Percentiles rank a stretch among this genome's conserved stretches.
These are phyloP conservation scores for Edaphochlamys debaryana DNA, from an alignment of 139 green algal species.

Conservation along the genomic window DNA sequence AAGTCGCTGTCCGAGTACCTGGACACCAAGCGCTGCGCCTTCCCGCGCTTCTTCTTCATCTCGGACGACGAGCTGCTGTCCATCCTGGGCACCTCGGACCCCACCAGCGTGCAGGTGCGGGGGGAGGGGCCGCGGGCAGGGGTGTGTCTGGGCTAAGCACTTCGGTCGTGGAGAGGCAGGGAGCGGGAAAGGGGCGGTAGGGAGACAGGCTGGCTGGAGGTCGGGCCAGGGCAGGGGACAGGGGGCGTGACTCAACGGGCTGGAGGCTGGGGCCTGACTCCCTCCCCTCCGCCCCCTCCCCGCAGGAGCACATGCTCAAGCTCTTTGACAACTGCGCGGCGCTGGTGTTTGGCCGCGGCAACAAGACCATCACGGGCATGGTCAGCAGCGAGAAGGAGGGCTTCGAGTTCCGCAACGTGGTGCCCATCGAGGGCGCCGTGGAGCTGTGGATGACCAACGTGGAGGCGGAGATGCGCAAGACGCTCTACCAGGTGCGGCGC, in stretches of 20 bases:
- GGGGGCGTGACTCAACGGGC: too few relatives aligned
- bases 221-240: too few relatives aligned
- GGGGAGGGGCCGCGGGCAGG: neutral
- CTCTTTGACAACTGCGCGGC: constrained; percentile 92
- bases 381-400: constrained; percentile 83
- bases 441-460: constrained; percentile 89
- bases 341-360: constrained; percentile 82
- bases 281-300: neutral
- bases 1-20: constrained; percentile 87
- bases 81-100: constrained; percentile 84
- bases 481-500: constrained; percentile 62
- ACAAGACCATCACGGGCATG: constrained; percentile 90
- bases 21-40: constrained; percentile 85
- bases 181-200: too few relatives aligned
- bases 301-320: constrained; percentile 95
- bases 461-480: constrained; percentile 84
- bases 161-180: too few relatives aligned
- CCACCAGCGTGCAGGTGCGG: constrained; percentile 62
- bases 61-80: constrained; percentile 87
- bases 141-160: too few relatives aligned
- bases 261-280: too few relatives aligned
- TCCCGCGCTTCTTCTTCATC: constrained; percentile 93
- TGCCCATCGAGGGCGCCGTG: constrained; percentile 82
- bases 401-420: constrained; percentile 79
- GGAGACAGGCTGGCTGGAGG: too few relatives aligned